These are phyloP conservation scores for Pugionium cornutum DNA, from an alignment of 345 rosid species.

Conservation along the genomic window DNA sequence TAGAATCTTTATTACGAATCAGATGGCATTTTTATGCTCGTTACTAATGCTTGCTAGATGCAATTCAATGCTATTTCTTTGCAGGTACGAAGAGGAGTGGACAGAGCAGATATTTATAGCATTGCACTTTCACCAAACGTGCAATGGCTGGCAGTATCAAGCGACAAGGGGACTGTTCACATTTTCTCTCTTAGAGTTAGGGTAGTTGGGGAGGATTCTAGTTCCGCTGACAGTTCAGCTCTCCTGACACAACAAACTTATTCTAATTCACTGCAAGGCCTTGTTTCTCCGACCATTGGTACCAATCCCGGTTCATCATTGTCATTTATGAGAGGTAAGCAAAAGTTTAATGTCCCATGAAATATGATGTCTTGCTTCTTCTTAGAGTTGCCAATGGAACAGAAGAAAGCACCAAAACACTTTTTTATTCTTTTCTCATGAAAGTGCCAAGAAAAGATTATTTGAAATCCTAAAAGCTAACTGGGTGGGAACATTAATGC, in stretches of 20 bases:
- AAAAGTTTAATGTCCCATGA: slow-evolving; percentile 1
- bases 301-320: slow-evolving; percentile 80
- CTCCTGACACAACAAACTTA: slow-evolving; percentile 43
- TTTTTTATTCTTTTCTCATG: neutral
- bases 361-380: slow-evolving; percentile 7
- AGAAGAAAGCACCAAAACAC: neutral
- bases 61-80: slow-evolving; percentile 20
- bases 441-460: neutral
- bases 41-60: neutral
- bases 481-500: neutral
- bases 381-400: neutral
- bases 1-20: slow-evolving; percentile 5
- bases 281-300: slow-evolving; percentile 61
- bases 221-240: slow-evolving; percentile 44
- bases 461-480: neutral
- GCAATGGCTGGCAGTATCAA: slow-evolving; percentile 89
- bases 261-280: slow-evolving; percentile 60
- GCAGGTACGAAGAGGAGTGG: slow-evolving; percentile 86
- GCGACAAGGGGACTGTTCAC: slow-evolving; percentile 87
- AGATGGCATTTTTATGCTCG: slow-evolving; percentile 15
- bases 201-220: slow-evolving; percentile 66
- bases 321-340: slow-evolving; percentile 81
- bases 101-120: slow-evolving; percentile 79
- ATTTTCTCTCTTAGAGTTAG: slow-evolving; percentile 82
- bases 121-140: slow-evolving; percentile 70